Evolutionary conservation across 495 filamentous ascomycete genomes (phyloP).

Genomic region (Pyronema omphalodes): DNA sequence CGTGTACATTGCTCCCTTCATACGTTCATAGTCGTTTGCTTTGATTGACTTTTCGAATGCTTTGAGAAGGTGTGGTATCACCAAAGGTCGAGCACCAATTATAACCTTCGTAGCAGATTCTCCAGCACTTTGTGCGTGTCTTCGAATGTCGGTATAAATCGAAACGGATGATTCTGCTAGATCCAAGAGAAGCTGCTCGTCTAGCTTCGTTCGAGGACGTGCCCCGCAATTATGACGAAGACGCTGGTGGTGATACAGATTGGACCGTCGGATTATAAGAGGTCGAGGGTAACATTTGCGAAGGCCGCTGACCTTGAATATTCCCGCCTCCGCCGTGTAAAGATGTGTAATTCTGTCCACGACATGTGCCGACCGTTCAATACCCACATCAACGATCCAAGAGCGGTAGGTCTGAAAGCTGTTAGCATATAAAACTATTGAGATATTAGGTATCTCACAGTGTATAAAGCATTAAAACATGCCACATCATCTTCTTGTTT

Average conservation of each 20-base stretch:
- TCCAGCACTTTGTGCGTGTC: slow-evolving; percentile 76
- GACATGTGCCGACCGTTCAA: slow-evolving; percentile 85
- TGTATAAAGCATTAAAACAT: slow-evolving; percentile 84
- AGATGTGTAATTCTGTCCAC: slow-evolving; percentile 71
- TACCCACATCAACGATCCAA: slow-evolving; percentile 97
- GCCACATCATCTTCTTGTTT: slow-evolving; percentile 90
- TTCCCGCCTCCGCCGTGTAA: slow-evolving; percentile 63
- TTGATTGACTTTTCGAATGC: slow-evolving; percentile 67
- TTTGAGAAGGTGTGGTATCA: slow-evolving; percentile 70
- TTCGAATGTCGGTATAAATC: slow-evolving; percentile 84
- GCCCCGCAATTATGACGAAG: slow-evolving; percentile 82
- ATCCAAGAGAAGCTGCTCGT: slow-evolving; percentile 67
- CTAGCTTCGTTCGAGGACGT: slow-evolving; percentile 63
- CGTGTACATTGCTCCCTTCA: slow-evolving; percentile 87
- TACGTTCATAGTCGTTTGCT: slow-evolving; percentile 62
- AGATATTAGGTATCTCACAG: slow-evolving; percentile 18
- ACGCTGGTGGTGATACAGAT: slow-evolving; percentile 86
- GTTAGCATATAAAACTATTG: slow-evolving; percentile 2
- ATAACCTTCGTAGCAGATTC: slow-evolving; percentile 90
- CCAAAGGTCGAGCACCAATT: slow-evolving; percentile 63
- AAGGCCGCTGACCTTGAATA: slow-evolving; percentile 84
- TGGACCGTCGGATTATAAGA: slow-evolving; percentile 69
- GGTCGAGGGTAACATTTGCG: slow-evolving; percentile 86
- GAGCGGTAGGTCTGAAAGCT: slow-evolving; percentile 48
- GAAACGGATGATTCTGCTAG: slow-evolving; percentile 81